These are phyloP conservation scores for Exophiala sp. DNA, from an alignment of 2,329 filamentous ascomycete genomes.

Conservation along the genomic window DNA sequence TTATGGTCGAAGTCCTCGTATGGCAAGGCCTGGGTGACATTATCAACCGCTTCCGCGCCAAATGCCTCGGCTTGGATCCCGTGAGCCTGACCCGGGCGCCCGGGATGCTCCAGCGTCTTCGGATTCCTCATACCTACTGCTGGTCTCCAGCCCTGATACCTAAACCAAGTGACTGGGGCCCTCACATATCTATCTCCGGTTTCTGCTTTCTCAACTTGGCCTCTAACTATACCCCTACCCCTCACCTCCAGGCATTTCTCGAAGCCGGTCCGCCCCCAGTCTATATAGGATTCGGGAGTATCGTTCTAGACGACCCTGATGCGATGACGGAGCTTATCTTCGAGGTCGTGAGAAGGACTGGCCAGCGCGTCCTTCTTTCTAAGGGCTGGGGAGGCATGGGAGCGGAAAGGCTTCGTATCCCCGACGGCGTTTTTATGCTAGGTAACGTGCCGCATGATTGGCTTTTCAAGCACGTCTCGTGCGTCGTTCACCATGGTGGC, in stretches of 20 bases:
- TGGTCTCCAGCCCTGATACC: slow-evolving; percentile 78
- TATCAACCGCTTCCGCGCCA: slow-evolving; percentile 79
- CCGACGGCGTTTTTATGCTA: slow-evolving; percentile 74
- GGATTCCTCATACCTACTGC: slow-evolving; percentile 83
- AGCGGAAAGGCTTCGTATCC: slow-evolving; percentile 63
- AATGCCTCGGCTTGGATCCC: slow-evolving; percentile 69
- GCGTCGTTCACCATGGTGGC: slow-evolving; percentile 81
- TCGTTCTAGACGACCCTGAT: slow-evolving; percentile 72
- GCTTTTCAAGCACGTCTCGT: slow-evolving; percentile 76
- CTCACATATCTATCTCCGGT: slow-evolving; percentile 67
- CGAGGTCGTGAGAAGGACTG: slow-evolving; percentile 61
- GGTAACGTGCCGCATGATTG: slow-evolving; percentile 85
- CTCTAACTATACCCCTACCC: slow-evolving; percentile 61
- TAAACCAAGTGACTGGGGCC: slow-evolving; percentile 71
- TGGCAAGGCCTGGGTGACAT: slow-evolving; percentile 90
- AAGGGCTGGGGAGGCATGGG: slow-evolving; percentile 86
- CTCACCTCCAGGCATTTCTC: slow-evolving; percentile 64
- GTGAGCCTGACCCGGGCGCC: slow-evolving; percentile 79
- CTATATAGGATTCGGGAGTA: slow-evolving; percentile 79
- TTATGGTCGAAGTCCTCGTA: slow-evolving; percentile 82
- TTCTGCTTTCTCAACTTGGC: slow-evolving; percentile 71
- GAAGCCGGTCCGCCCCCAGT: slow-evolving; percentile 66
- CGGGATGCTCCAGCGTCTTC: slow-evolving; percentile 69
- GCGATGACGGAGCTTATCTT: slow-evolving; percentile 68
- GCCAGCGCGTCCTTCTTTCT: slow-evolving; percentile 72